Base-by-base conservation (phyloP, 2,329 filamentous ascomycete species). In the Penicillium sumatraense region DNA sequence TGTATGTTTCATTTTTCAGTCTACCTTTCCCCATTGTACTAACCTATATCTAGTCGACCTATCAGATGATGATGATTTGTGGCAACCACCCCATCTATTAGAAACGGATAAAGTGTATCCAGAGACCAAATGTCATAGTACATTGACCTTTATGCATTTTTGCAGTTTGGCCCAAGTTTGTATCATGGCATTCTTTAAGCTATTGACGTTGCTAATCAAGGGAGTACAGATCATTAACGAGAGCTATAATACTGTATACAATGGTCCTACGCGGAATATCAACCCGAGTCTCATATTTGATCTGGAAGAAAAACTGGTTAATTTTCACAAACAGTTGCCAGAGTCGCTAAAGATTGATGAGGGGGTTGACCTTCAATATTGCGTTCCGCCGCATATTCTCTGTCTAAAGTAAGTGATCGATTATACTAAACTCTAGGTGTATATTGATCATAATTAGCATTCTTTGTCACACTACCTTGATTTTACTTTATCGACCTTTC, bases 401-500 rank as follows among this genome's bases (percentile, higher is more conserved):
- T 61, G 56, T 46, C 50, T 63, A 14, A 63, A 61, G 58, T 61
- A 54, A 21, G 58, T 51, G 10, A 26, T 11, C 9, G 7, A 13
- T 13, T 14, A 4, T 10, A 24, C 29, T 21, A 20, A 33, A 6
- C 24, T 16, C 20, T 7, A 16, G 23, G 26, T 44, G 29, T 49
- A 23, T 54, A 20, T 47, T 20, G 52, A n/a, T 38, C 14, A 6
- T 24, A 14, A 2, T 9, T 20, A 58, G 57, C 29, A 54, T 64
- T 3, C 40, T 59, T 24, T 63, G 53, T 29, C 58, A 59, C 49
- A 58, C 60, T 0, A 53, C 59, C 35, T 42, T 58, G 3, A 64
- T 63, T 14, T 38, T 64, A 9, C 53, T 64, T n/a, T 63, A 49
- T 38, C 60, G 61, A 21, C 61, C 61, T 1, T 61, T 59, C 26